Conservation (phyloP, 2,329 filamentous ascomycete genomes). For the Penicillium brasilianum region DNA sequence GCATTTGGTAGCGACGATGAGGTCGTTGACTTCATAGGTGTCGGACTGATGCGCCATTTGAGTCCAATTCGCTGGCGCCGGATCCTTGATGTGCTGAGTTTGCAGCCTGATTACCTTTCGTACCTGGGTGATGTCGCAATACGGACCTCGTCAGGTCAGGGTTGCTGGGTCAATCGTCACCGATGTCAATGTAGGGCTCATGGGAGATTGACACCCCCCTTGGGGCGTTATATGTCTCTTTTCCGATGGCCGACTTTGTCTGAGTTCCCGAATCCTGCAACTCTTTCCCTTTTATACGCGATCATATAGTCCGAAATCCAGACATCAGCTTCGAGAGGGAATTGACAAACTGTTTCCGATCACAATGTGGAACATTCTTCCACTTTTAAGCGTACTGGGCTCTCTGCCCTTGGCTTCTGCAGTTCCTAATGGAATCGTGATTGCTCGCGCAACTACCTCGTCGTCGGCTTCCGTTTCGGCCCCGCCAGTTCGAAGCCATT, state of each 20-base stretch:
- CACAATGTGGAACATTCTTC: conserved; percentile 24
- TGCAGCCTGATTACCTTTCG: background rate
- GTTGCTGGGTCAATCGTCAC: background rate
- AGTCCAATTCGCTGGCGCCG: background rate
- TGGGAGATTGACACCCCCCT: background rate
- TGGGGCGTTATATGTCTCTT: conserved; percentile 1
- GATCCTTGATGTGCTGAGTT: background rate
- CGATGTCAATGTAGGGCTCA: conserved; percentile 4
- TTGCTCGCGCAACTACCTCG: conserved; percentile 8
- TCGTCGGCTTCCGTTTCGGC: conserved; percentile 12
- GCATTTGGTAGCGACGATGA: background rate
- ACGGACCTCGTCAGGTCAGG: background rate
- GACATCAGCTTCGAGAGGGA: background rate
- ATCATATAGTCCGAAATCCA: background rate
- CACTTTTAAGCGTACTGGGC: conserved; percentile 23
- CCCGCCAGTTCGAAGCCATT: conserved; percentile 52
- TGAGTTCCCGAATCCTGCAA: background rate
- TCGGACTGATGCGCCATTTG: background rate
- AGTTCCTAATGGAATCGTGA: conserved; percentile 17
- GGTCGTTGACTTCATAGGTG: conserved; percentile 14
- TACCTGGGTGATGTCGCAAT: background rate
- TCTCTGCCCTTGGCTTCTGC: conserved; percentile 24
- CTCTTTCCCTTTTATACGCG: background rate
- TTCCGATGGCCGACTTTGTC: background rate
- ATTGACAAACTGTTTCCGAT: background rate